These are phyloP conservation scores for Raffaelea deltoideospora DNA, from an alignment of 2,329 filamentous ascomycete genomes.

Conservation along the genomic window DNA sequence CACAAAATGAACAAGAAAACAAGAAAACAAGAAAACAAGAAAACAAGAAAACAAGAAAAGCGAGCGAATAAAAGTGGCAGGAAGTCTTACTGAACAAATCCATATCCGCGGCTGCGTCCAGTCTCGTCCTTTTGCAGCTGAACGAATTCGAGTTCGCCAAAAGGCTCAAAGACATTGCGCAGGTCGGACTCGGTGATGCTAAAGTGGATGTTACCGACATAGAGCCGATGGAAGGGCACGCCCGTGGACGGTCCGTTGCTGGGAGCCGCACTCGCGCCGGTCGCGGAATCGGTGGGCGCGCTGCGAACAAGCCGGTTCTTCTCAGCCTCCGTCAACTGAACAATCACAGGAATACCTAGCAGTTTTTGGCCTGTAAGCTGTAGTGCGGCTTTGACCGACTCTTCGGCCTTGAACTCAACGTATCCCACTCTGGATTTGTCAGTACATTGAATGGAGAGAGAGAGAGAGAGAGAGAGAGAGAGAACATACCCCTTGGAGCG, in stretches of 20 bases:
- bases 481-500: conserved; percentile 81
- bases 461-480: background rate
- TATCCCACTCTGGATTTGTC: conserved; percentile 66
- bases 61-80: no score
- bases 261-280: conserved; percentile 46
- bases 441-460: background rate
- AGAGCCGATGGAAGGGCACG: conserved; percentile 91
- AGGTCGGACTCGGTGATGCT: conserved; percentile 95
- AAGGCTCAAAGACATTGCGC: conserved; percentile 92
- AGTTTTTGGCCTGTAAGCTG: conserved; percentile 98
- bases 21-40: conserved; percentile 51
- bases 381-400: conserved; percentile 82
- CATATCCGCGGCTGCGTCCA: conserved; percentile 83
- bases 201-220: conserved; percentile 99
- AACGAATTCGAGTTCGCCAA: conserved; percentile 94
- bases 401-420: conserved; percentile 95
- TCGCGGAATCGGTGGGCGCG: no score
- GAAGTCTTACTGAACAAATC: conserved; percentile 83
- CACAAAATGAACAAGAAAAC: conserved; percentile 55
- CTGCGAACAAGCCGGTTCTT: conserved; percentile 95
- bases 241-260: conserved; percentile 56
- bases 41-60: background rate
- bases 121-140: conserved; percentile 94
- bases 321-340: conserved; percentile 95
- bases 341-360: conserved; percentile 96